Conservation (phyloP, 805 yeast genomes). For the Ogataea chonburiensis region DNA sequence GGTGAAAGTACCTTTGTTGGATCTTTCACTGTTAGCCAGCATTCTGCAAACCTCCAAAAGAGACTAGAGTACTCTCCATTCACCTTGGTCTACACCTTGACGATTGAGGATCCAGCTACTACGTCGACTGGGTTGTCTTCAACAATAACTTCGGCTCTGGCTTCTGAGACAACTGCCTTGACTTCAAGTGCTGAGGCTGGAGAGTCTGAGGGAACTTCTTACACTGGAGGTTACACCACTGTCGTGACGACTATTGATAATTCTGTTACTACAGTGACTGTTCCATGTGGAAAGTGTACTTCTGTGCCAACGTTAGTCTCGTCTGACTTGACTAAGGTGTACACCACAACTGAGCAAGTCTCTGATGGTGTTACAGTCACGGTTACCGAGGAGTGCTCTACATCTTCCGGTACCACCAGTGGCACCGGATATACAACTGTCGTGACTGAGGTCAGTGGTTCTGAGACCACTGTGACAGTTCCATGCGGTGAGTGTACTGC, state of each 20-base stretch:
- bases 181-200: background rate
- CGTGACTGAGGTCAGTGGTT: conserved; percentile 3
- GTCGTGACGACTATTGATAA: conserved; percentile 6
- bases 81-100: conserved; percentile 11
- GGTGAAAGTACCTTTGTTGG: conserved; percentile 5
- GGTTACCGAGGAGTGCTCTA: conserved; percentile 9
- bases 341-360: conserved; percentile 14
- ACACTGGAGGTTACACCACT: conserved; percentile 9
- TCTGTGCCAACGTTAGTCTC: conserved; percentile 8
- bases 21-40: conserved; percentile 4
- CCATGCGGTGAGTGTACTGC: conserved; percentile 16
- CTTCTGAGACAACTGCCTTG: background rate
- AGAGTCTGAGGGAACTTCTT: background rate
- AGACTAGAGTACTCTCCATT: conserved; percentile 6
- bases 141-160: background rate
- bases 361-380: conserved; percentile 13
- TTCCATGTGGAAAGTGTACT: conserved; percentile 18
- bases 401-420: conserved; percentile 1
- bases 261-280: conserved; percentile 19
- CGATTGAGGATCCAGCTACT: background rate
- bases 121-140: background rate
- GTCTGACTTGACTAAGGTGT: conserved; percentile 11
- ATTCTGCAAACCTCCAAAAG: conserved; percentile 7
- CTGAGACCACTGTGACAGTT: conserved; percentile 21
- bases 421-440: conserved; percentile 3